Evolutionary conservation across 768 basidiomycete genomes (phyloP).

Genomic region (Suillus spraguei): DNA sequence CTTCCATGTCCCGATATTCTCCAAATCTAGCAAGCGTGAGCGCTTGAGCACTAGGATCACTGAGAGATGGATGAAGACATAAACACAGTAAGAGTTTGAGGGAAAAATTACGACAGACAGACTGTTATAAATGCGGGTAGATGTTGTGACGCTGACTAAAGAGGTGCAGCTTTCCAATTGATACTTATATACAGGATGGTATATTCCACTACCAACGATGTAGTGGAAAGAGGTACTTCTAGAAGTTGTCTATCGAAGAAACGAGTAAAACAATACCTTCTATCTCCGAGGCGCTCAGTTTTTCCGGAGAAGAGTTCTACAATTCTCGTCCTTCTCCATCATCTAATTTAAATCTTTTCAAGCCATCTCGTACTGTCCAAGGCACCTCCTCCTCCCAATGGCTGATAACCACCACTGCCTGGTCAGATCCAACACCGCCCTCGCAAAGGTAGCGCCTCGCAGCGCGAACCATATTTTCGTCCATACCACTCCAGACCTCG

Average conservation of each 20-base stretch:
- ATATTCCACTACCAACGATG: neutral
- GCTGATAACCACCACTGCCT: constrained; percentile 84
- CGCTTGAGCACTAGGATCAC: neutral
- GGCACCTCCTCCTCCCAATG: constrained; percentile 95
- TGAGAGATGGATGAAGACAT: neutral
- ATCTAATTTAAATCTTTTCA: constrained; percentile 42
- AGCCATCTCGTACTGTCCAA: constrained; percentile 62
- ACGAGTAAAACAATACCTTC: neutral
- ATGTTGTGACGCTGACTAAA: no score
- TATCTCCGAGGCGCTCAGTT: neutral
- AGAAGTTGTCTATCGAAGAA: neutral
- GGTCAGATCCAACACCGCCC: constrained; percentile 51
- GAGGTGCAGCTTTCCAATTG: no score
- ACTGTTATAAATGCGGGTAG: no score
- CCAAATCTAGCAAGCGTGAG: neutral
- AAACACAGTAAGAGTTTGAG: neutral
- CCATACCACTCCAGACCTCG: constrained; percentile 95
- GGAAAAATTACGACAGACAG: neutral
- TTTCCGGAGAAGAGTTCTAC: constrained; percentile 8
- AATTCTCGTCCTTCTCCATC: constrained; percentile 31
- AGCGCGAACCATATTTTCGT: constrained; percentile 68
- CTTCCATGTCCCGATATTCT: neutral
- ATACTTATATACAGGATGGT: neutral
- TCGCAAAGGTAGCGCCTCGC: constrained; percentile 64
- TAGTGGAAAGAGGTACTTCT: neutral